Evolutionary conservation across 257 asterid genomes (phyloP).

Genomic region (Nicotiana otophora): DNA sequence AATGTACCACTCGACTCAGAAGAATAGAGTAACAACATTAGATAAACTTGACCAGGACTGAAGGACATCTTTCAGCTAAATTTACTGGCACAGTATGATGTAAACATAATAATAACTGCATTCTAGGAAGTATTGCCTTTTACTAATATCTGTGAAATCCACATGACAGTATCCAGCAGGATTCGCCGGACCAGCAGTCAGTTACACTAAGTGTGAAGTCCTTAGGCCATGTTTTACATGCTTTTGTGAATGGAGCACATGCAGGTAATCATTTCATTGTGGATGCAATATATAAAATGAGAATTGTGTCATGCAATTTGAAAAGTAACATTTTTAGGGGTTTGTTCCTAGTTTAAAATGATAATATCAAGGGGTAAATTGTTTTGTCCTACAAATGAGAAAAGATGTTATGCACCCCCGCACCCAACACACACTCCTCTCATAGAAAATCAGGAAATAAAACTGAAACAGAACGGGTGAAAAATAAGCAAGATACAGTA

Average conservation of each 20-base stretch:
- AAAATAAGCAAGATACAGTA: background rate
- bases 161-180: conserved; percentile 36
- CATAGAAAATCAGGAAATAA: background rate
- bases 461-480: background rate
- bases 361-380: background rate
- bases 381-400: background rate
- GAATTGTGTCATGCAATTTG: background rate
- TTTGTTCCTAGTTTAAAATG: background rate
- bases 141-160: conserved; percentile 17
- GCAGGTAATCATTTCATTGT: conserved; percentile 33
- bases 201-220: conserved; percentile 41
- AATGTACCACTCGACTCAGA: background rate
- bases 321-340: background rate
- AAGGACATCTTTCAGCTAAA: background rate
- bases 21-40: background rate
- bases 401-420: background rate
- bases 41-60: background rate
- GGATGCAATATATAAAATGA: background rate
- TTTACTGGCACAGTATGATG: background rate
- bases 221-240: conserved; percentile 59
- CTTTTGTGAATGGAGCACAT: conserved; percentile 57
- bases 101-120: background rate
- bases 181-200: conserved; percentile 24
- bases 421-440: background rate
- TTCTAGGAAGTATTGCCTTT: background rate